These are phyloP conservation scores for Cydonia oblonga DNA, from an alignment of 331 rosid species.

Conservation along the genomic window DNA sequence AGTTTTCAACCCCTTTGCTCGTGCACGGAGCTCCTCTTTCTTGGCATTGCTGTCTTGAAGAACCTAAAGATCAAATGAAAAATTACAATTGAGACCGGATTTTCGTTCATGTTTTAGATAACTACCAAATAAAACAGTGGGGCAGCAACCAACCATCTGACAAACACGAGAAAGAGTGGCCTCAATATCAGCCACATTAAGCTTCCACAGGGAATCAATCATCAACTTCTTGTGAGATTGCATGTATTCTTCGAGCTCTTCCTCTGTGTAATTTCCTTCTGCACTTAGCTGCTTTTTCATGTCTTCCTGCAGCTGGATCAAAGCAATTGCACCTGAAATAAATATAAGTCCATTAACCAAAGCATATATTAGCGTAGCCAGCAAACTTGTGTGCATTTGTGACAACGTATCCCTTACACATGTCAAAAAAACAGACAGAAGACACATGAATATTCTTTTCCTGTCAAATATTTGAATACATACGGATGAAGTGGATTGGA, in stretches of 20 bases:
- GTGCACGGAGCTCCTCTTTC: constrained; percentile 89
- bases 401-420: background rate
- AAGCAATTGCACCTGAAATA: constrained; percentile 80
- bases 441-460: background rate
- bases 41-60: constrained; percentile 74
- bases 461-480: background rate
- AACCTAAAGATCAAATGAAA: constrained; percentile 46
- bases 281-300: constrained; percentile 86
- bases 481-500: background rate
- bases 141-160: constrained; percentile 58
- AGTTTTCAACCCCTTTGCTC: constrained; percentile 93
- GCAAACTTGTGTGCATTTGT: background rate
- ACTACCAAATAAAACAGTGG: constrained; percentile 4
- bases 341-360: constrained; percentile 7
- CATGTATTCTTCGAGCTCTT: constrained; percentile 82
- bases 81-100: constrained; percentile 6
- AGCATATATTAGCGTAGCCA: background rate
- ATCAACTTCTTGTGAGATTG: constrained; percentile 76
- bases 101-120: background rate
- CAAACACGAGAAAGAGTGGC: constrained; percentile 95
- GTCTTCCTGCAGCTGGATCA: constrained; percentile 97
- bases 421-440: background rate
- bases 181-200: constrained; percentile 96
- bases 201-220: constrained; percentile 97
- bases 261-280: constrained; percentile 88